These are phyloP conservation scores for Canavalia ensiformis DNA, from an alignment of 306 rosid species.

Conservation along the genomic window DNA sequence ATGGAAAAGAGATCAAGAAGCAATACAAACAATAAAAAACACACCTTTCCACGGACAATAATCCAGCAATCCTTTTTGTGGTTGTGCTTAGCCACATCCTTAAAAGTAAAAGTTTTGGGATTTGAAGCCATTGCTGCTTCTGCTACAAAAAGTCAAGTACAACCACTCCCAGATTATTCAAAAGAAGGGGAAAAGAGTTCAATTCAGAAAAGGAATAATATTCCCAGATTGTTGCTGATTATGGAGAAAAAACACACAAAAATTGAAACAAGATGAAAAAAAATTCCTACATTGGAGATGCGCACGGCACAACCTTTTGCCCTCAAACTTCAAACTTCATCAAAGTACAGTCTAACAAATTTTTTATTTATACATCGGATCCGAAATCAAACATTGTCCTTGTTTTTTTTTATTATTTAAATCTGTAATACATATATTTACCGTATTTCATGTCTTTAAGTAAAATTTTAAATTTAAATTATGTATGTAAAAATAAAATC, in stretches of 20 bases:
- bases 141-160: slow-evolving; percentile 46
- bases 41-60: slow-evolving; percentile 84
- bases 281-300: neutral
- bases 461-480: too few species aligned
- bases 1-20: slow-evolving; percentile 20
- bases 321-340: too few species aligned
- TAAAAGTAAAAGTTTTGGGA: slow-evolving; percentile 61
- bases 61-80: slow-evolving; percentile 82
- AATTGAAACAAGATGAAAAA: neutral
- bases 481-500: too few species aligned
- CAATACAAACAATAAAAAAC: neutral
- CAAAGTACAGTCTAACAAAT: too few species aligned
- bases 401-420: too few species aligned
- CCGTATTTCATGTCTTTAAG: too few species aligned
- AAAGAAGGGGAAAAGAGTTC: too few species aligned
- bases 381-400: neutral
- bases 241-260: neutral
- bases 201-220: neutral
- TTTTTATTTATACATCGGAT: neutral
- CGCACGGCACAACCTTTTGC: neutral
- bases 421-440: too few species aligned
- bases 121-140: slow-evolving; percentile 64
- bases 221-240: neutral
- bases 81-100: slow-evolving; percentile 83
- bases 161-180: slow-evolving; percentile 5